These are phyloP conservation scores for Dendrobium huoshanense DNA, from an alignment of 106 monocot species.

Conservation along the genomic window DNA sequence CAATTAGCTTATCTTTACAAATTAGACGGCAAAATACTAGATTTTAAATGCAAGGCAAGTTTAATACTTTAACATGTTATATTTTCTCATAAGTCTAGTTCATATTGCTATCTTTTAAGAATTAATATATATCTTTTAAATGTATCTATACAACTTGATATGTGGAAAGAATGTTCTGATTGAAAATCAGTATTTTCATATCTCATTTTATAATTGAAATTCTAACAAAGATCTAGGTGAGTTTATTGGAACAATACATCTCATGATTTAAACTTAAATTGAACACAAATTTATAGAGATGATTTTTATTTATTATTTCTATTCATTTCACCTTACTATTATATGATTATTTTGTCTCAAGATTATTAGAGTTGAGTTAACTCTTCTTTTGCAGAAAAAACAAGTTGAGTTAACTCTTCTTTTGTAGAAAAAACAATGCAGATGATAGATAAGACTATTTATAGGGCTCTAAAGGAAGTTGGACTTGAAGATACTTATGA, in stretches of 20 bases:
- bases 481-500: slow-evolving; percentile 60
- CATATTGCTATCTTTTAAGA: too few relatives aligned
- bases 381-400: slow-evolving; percentile 55
- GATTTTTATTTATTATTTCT: not conserved
- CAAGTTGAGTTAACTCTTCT: too few relatives aligned
- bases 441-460: slow-evolving; percentile 94
- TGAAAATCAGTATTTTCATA: slow-evolving; percentile 91
- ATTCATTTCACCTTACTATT: not conserved
- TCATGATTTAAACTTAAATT: not conserved
- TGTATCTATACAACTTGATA: slow-evolving; percentile 17
- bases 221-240: slow-evolving; percentile 80
- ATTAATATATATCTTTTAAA: too few relatives aligned
- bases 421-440: slow-evolving; percentile 89
- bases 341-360: not conserved
- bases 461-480: slow-evolving; percentile 78
- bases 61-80: too few relatives aligned
- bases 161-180: slow-evolving; percentile 93
- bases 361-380: not conserved
- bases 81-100: too few relatives aligned
- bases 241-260: not conserved
- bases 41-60: too few relatives aligned
- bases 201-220: slow-evolving; percentile 82
- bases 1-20: too few relatives aligned
- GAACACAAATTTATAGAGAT: not conserved
- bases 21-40: too few relatives aligned